Evolutionary conservation across 208 protist species (phyloP), one percentile per base, ranked within the genome.

Genomic region (Acanthamoeba rhysodes): DNA sequence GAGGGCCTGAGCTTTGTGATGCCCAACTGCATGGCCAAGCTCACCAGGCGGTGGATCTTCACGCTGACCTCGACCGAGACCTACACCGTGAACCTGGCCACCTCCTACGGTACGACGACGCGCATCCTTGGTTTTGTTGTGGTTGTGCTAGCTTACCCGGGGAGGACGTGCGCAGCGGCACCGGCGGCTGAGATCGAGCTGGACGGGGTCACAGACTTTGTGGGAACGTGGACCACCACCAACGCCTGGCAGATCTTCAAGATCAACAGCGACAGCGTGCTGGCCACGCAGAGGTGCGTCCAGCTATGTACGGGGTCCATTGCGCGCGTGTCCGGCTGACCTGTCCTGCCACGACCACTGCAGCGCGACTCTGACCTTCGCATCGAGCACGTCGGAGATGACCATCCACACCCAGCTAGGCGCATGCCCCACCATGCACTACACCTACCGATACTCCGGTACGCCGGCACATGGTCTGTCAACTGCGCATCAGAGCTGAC

Each of bases 21-120:
- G 72, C 72, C 72, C 72, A 80, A 80, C n/a, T 80, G 72, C 37
- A 80, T 80, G 72, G 72, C 72, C 24, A 80, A 5, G 72, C 32
- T 80, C 9, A 48, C 72, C 72, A 37, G n/a, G 0, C 4, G 37
- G 72, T 80, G 72, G 72, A 48, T 45, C 2, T 22, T 80, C 32
- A 80, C 72, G 18, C 8, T 80, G 0, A 80, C 72, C 72, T 80
- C 72, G 16, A 27, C 72, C 27, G 24, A 80, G 72, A 80, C 29
- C 37, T 80, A 80, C 72, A 80, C 12, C 72, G 16, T 80, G 8
- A 14, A 9, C 32, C 4, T 80, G 16, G 14, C 72, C 32, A 29
- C 32, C 0, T 0, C 72, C 22, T 80, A 22, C 18, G 24, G 72
- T 80, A 80, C 22, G 12, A 27, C 59, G 7, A 4, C 22, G 10